These are phyloP conservation scores for Ceratocystis huliohia DNA, from an alignment of 2,329 filamentous ascomycete genomes.

Conservation along the genomic window DNA sequence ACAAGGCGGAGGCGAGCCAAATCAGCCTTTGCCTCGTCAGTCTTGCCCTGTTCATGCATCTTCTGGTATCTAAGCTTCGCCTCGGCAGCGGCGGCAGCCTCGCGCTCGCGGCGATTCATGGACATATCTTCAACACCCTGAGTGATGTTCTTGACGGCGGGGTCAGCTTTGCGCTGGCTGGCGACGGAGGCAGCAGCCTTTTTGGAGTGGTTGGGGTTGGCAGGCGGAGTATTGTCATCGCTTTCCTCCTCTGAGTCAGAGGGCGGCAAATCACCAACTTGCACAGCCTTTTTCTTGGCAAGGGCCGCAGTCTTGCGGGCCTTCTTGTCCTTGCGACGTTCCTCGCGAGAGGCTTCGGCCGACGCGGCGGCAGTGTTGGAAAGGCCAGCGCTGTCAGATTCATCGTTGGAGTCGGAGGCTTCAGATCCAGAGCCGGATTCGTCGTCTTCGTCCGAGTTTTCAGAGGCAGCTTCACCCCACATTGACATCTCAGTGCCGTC, in stretches of 20 bases:
- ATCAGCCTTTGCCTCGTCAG: conserved; percentile 85
- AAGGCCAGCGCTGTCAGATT: conserved; percentile 28
- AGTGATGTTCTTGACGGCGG: conserved; percentile 40
- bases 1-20: conserved; percentile 71
- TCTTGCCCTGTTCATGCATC: conserved; percentile 88
- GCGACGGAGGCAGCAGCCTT: conserved; percentile 47
- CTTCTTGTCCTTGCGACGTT: conserved; percentile 77
- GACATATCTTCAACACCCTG: conserved; percentile 43
- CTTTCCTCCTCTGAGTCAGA: conserved; percentile 42
- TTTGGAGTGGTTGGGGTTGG: conserved; percentile 75
- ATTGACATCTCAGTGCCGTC: conserved; percentile 83
- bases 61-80: conserved; percentile 86
- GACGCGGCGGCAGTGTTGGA: conserved; percentile 35
- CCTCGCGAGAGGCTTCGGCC: conserved; percentile 56
- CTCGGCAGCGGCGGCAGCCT: conserved; percentile 75
- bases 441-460: conserved; percentile 21
- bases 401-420: conserved; percentile 33
- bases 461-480: conserved; percentile 43
- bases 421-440: conserved; percentile 39
- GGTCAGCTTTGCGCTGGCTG: conserved; percentile 39
- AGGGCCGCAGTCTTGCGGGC: conserved; percentile 84
- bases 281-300: conserved; percentile 59
- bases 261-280: conserved; percentile 75
- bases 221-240: conserved; percentile 53
- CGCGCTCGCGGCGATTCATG: conserved; percentile 42